Conservation (phyloP, 2,329 filamentous ascomycete species). For the Microsporum canis region DNA sequence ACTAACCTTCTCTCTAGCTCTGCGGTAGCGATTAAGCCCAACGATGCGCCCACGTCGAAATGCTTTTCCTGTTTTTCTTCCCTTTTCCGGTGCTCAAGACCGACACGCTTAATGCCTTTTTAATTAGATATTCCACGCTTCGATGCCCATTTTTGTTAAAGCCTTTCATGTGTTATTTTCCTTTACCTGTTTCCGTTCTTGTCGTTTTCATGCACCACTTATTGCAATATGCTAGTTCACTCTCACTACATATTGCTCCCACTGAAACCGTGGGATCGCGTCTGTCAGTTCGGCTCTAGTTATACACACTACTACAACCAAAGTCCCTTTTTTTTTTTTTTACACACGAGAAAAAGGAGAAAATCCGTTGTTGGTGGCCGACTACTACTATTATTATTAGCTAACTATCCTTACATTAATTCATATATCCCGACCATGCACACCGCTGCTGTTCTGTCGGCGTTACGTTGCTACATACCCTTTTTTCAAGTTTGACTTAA, state of each 20-base stretch:
- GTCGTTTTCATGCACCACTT: neutral
- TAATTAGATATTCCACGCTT: conserved; percentile 6
- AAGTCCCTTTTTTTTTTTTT: neutral
- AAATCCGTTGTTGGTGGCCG: neutral
- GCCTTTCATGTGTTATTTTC: neutral
- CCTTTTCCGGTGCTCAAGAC: neutral
- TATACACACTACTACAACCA: neutral
- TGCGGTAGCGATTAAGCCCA: conserved; percentile 31
- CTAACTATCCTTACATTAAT: neutral
- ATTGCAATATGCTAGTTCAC: neutral
- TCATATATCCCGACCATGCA: neutral
- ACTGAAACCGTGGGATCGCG: conserved; percentile 3
- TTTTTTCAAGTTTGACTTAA: neutral
- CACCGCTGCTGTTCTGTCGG: neutral
- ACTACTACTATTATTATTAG: neutral
- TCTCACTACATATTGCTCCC: neutral
- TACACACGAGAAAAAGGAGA: neutral
- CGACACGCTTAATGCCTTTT: neutral
- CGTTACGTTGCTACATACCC: neutral
- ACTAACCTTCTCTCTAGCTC: conserved; percentile 18
- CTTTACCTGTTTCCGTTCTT: neutral
- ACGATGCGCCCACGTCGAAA: conserved; percentile 17
- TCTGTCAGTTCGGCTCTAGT: neutral
- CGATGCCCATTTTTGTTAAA: conserved; percentile 1
- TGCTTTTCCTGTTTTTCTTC: conserved; percentile 6